Conservation (phyloP, 2,329 filamentous ascomycete genomes). For the Cercospora janseana region DNA sequence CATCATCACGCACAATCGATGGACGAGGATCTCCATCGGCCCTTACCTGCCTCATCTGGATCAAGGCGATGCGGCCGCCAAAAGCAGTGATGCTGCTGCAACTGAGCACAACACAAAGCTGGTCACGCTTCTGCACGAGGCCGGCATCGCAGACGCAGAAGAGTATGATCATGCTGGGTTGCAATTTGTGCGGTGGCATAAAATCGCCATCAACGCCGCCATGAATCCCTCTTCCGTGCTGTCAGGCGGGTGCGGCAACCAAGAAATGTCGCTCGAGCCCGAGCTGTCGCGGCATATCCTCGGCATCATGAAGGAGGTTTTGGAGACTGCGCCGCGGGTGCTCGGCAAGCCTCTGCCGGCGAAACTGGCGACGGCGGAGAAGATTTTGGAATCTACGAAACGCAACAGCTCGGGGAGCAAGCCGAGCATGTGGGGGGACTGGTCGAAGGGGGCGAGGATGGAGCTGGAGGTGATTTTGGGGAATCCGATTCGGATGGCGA, state of each 20-base stretch:
- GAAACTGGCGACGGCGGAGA: slow-evolving; percentile 61
- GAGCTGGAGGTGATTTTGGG: slow-evolving; percentile 72
- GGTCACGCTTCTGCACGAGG: slow-evolving; percentile 56
- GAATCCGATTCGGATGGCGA: slow-evolving; percentile 66
- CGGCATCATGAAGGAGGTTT: slow-evolving; percentile 69
- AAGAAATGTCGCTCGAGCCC: slow-evolving; percentile 62
- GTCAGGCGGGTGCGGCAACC: slow-evolving; percentile 62
- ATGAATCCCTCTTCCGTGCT: slow-evolving; percentile 73
- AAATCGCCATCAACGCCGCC: slow-evolving; percentile 71
- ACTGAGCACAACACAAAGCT: slow-evolving; percentile 49
- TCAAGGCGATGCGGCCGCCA: slow-evolving; percentile 32
- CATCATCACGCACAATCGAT: slow-evolving; percentile 66
- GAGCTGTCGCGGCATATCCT: slow-evolving; percentile 62
- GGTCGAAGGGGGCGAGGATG: slow-evolving; percentile 64
- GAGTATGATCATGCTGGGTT: slow-evolving; percentile 63
- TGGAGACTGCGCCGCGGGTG: slow-evolving; percentile 61
- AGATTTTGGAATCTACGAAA: slow-evolving; percentile 62
- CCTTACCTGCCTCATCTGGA: slow-evolving; percentile 58
- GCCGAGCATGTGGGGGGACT: slow-evolving; percentile 66
- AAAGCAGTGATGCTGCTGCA: slow-evolving; percentile 31
- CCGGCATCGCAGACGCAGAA: slow-evolving; percentile 64
- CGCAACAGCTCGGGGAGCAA: slow-evolving; percentile 61
- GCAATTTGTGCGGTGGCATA: slow-evolving; percentile 72
- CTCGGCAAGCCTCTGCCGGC: slow-evolving; percentile 61
- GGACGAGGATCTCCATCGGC: slow-evolving; percentile 69